Conservation (phyloP, 352 stramenopile species). For the Globisporangium spinosum region DNA sequence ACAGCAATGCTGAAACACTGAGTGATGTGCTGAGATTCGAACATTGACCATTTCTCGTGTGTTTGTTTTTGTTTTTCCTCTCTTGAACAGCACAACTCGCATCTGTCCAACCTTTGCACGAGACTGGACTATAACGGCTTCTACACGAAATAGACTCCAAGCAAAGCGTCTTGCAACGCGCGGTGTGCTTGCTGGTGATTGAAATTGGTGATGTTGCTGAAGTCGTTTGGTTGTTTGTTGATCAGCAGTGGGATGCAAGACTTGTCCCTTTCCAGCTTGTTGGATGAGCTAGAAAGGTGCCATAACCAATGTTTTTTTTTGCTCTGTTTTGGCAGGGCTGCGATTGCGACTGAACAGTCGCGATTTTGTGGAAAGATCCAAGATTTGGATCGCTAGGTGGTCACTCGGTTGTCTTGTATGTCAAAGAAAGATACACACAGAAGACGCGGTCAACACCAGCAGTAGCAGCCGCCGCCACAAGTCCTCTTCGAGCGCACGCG, state of each 20-base stretch:
- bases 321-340: neutral
- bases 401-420: neutral
- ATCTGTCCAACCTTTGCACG: conserved; percentile 63
- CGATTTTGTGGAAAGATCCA: conserved; percentile 8
- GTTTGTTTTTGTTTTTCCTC: neutral
- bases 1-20: neutral
- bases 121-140: conserved; percentile 67
- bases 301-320: neutral
- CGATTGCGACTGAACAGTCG: neutral
- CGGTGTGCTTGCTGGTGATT: conserved; percentile 3
- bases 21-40: neutral
- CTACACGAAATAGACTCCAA: conserved; percentile 48
- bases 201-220: neutral
- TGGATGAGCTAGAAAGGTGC: no score
- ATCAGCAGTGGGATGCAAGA: neutral
- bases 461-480: neutral
- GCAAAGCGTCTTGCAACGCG: neutral
- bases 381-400: conserved; percentile 7
- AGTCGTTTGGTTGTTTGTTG: neutral
- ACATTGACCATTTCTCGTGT: neutral
- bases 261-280: neutral
- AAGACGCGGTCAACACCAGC: neutral
- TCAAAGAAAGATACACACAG: neutral
- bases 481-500: neutral
- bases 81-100: conserved; percentile 49